Conservation (phyloP, 2,329 filamentous ascomycete genomes). For the Dactylellina leptospora region DNA sequence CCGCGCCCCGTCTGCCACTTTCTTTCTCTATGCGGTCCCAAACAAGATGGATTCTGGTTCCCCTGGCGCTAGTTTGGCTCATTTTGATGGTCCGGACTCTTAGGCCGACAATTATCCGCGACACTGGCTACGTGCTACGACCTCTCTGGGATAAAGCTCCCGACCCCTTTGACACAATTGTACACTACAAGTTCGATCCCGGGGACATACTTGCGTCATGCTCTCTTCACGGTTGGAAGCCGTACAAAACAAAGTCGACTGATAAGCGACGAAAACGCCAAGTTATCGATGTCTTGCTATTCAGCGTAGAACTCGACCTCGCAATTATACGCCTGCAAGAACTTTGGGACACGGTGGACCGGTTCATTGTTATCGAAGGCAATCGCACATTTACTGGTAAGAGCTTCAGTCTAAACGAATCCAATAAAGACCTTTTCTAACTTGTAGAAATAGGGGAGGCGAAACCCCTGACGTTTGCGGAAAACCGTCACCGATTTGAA, state of each 20-base stretch:
- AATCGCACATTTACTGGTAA: slow-evolving; percentile 41
- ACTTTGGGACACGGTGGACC: slow-evolving; percentile 33
- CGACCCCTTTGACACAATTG: slow-evolving; percentile 40
- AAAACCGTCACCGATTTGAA: slow-evolving; percentile 35
- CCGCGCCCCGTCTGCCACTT: slow-evolving; percentile 1
- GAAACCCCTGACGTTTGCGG: slow-evolving; percentile 29
- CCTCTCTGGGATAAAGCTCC: slow-evolving; percentile 34
- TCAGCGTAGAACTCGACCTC: slow-evolving; percentile 38
- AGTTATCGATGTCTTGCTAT: slow-evolving; percentile 28
- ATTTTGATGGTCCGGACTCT: slow-evolving; percentile 30
- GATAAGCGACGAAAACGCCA: slow-evolving; percentile 30
- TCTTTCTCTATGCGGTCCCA: slow-evolving; percentile 23
- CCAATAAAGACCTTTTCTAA: neutral
- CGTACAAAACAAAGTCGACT: slow-evolving; percentile 15
- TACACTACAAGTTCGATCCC: slow-evolving; percentile 33
- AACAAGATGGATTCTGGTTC: slow-evolving; percentile 27
- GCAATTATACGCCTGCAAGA: slow-evolving; percentile 38
- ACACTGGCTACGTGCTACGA: slow-evolving; percentile 35
- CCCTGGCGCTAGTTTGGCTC: slow-evolving; percentile 29
- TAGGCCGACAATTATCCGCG: slow-evolving; percentile 25
- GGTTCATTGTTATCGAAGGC: slow-evolving; percentile 39
- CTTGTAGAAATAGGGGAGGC: slow-evolving; percentile 3
- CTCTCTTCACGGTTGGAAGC: slow-evolving; percentile 31
- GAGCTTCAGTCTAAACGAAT: neutral
- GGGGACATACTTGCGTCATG: slow-evolving; percentile 27